Evolutionary conservation across 1,284 basidiomycete genomes (phyloP), one percentile per base, ranked within the genome.

Genomic region (Sanghuangporus weigelae): DNA sequence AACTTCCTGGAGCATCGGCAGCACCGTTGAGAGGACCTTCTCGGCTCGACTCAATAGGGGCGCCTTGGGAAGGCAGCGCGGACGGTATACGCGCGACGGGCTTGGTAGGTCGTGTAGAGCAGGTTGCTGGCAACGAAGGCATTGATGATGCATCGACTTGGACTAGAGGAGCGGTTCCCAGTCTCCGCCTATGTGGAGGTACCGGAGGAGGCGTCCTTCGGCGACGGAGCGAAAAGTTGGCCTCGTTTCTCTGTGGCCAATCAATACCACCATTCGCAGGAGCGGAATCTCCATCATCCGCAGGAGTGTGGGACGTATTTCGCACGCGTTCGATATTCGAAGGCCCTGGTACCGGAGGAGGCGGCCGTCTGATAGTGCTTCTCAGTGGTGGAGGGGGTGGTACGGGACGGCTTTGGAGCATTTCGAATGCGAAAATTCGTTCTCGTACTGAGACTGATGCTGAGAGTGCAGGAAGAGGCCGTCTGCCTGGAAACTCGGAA

Each of bases 371-470:
- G 12, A 60, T 12, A 19, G 16, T 16, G 12, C 3, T 12, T 35
- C 51, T 49, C 26, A 57, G 19, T n/a, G 62, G 62, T 23, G 61
- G 62, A 31, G 62, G 62, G 16, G 57, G 62, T 23, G 62, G 62
- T 11, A 59, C 36, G 2, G 62, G 62, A 12, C 62, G 57, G 10
- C 51, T 59, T 12, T 31, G 50, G 16, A 59, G 21, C 16, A 48
- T 59, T 38, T 59, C 57, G 40, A 39, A 59, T 23, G 26, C 48
- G 26, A 35, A 53, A 26, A 59, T 46, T 11, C 57, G 58, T 19
- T 59, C 62, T n/a, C 61, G 61, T 7, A 60, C 62, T 5, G 62
- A 60, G 7, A n/a, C n/a, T 7, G 11, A 26, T n/a, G 35, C 14
- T 11, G 31, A 19, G 16, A 38, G 49, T 42, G 31, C 10, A 14